Percentiles rank a stretch among this genome's conserved stretches.
These are phyloP conservation scores for Puccinia novopanici DNA, from an alignment of 1,284 basidiomycete genomes.

Conservation along the genomic window DNA sequence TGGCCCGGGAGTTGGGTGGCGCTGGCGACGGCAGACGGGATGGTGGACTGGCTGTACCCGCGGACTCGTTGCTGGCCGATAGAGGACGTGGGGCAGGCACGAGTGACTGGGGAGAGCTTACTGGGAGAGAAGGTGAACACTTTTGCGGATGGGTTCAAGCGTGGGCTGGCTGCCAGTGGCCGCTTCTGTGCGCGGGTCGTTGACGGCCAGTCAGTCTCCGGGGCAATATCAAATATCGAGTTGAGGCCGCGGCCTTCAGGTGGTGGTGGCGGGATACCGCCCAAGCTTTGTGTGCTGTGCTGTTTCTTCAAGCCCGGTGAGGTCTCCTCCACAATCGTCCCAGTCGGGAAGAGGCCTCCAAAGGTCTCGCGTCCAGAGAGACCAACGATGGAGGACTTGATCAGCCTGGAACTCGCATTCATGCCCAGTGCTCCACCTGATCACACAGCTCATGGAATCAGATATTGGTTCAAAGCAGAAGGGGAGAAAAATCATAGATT, in stretches of 20 bases:
- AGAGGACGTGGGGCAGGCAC: not conserved
- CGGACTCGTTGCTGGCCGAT: constrained; percentile 18
- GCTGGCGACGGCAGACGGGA: not conserved
- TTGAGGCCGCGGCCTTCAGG: constrained; percentile 6
- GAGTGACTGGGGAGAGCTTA: not conserved
- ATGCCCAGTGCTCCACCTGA: not conserved
- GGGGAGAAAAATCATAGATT: not conserved
- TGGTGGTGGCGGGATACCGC: not conserved
- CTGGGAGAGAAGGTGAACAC: constrained; percentile 12
- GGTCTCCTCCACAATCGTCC: not conserved
- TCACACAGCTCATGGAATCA: not conserved
- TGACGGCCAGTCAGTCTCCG: not conserved
- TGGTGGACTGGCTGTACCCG: constrained; percentile 14
- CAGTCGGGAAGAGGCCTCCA: constrained; percentile 5
- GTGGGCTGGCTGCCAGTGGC: not conserved
- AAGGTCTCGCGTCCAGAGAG: not conserved
- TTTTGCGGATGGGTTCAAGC: constrained; percentile 18
- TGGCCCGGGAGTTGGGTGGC: not conserved
- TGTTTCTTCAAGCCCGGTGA: not conserved
- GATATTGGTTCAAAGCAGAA: not conserved
- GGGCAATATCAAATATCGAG: constrained; percentile 19
- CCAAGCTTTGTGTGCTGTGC: constrained; percentile 16
- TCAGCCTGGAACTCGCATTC: not conserved
- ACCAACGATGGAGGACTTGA: not conserved
- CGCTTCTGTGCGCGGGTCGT: not conserved